A percentile compares a stretch with the other conserved stretches of the same genome.
These are phyloP conservation scores for Boletus mariae DNA, from an alignment of 1,284 basidiomycete species.

Conservation along the genomic window DNA sequence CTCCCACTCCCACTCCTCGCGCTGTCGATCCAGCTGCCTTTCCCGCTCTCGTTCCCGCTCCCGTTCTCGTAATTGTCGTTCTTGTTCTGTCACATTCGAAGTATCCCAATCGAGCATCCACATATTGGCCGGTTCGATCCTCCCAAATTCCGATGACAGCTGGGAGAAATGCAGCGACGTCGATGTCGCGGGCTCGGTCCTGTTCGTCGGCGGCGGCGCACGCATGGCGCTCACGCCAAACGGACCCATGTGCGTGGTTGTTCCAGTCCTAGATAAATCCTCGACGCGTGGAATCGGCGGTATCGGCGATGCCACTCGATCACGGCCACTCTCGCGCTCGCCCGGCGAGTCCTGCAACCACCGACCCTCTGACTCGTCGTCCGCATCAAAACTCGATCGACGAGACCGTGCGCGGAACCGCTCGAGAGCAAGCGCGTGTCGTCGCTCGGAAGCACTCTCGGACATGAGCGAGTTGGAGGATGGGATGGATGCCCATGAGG, in stretches of 20 bases:
- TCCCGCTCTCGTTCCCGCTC: slow-evolving; percentile 11
- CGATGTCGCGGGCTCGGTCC: slow-evolving; percentile 8
- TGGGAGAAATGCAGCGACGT: slow-evolving; percentile 24
- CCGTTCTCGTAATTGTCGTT: slow-evolving; percentile 2
- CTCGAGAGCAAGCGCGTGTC: slow-evolving; percentile 33
- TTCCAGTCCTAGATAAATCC: slow-evolving; percentile 7
- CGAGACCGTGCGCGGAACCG: slow-evolving; percentile 23
- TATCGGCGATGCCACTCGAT: slow-evolving; percentile 15
- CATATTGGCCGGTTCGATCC: slow-evolving; percentile 10
- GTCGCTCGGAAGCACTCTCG: slow-evolving; percentile 41
- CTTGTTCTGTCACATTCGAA: slow-evolving; percentile 11
- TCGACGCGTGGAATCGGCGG: slow-evolving; percentile 17
- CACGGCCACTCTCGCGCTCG: slow-evolving; percentile 14
- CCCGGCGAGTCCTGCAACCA: slow-evolving; percentile 22
- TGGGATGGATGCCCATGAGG: slow-evolving; percentile 29
- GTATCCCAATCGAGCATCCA: slow-evolving; percentile 23
- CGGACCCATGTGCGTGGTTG: slow-evolving; percentile 8
- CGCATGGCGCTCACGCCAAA: slow-evolving; percentile 1
- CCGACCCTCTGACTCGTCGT: slow-evolving; percentile 26
- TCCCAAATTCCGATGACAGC: slow-evolving; percentile 19
- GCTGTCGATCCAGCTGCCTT: slow-evolving; percentile 13
- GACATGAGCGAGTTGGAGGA: slow-evolving; percentile 43
- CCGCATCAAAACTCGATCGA: slow-evolving; percentile 25
- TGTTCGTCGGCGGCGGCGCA: slow-evolving; percentile 1
- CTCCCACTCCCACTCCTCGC: slow-evolving; percentile 21